Base-by-base conservation (phyloP, 2,329 filamentous ascomycete genomes). In the Alternaria incomplexa region DNA sequence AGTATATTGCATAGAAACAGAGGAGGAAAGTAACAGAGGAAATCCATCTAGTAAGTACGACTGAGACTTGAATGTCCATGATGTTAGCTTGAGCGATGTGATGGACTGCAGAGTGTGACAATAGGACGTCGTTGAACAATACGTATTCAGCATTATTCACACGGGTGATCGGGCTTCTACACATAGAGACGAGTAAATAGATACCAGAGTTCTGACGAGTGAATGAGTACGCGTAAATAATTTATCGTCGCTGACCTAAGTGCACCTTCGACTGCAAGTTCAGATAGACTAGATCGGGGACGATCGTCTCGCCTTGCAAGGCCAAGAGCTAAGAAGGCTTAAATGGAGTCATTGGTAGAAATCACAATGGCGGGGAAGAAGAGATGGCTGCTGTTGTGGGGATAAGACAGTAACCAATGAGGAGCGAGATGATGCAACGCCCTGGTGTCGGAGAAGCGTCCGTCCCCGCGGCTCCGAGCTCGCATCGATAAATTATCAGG, bases 401-500 rank as follows among this genome's bases (percentile, higher is more conserved):
- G 10, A 40, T 28, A 36, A 30, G 10, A 45, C 12, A 43, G 20
- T 3, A 4, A 40, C 36, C 36, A 25, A 36, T 44, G 8, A 26
- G 17, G 9, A 7, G 4, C 17, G 17, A 43, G 15, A 54, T 28
- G 48, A 40, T 5, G 53, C 23, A 23, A 23, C 46, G 56, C 28
- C 47, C 13, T 52, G 13, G 17, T n/a, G 13, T 12, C 58, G 64
- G 64, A 67, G 57, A 67, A 46, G 32, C 44, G 56, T 44, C 62
- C 64, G 62, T 61, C 58, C 50, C 64, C 62, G 67, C 69, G 63
- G 52, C 62, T 70, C 70, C 67, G 68, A 73, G 54, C 63, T 67
- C 64, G 63, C 59, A 69, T 66, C 67, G 26, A 70, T 72, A 76
- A 77, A 76, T 74, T 70, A 70, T 71, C 51, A 40, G 20, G 48